Conservation (phyloP, 2,329 filamentous ascomycete genomes). For the Nothophaeocryptopus gaeumannii region DNA sequence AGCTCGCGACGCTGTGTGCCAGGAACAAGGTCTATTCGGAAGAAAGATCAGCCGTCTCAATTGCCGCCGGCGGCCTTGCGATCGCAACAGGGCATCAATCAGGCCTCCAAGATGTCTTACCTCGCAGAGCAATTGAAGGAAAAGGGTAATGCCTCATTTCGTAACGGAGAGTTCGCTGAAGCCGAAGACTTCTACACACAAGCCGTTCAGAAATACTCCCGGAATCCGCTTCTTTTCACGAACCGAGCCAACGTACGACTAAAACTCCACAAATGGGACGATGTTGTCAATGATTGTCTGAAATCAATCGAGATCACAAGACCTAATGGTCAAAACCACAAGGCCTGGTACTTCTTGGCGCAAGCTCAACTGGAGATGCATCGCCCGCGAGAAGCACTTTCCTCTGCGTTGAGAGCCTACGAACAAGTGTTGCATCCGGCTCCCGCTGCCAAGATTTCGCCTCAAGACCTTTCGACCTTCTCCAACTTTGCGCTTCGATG, state of each 20-base stretch:
- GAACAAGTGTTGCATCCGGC: conserved; percentile 48
- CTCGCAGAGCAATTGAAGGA: conserved; percentile 48
- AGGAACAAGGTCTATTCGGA: too few relatives aligned
- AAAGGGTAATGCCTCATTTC: conserved; percentile 63
- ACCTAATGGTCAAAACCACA: conserved; percentile 47
- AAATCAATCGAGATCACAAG: conserved; percentile 67
- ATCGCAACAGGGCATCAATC: too few relatives aligned
- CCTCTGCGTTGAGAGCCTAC: conserved; percentile 70
- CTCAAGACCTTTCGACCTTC: conserved; percentile 44
- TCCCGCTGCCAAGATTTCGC: conserved; percentile 54
- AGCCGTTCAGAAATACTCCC: conserved; percentile 75
- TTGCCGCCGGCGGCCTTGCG: too few relatives aligned
- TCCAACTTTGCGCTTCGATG: conserved; percentile 72
- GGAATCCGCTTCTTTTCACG: conserved; percentile 77
- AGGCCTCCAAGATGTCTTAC: conserved; percentile 24
- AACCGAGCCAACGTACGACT: conserved; percentile 84
- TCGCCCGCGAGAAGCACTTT: conserved; percentile 69
- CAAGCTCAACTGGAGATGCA: conserved; percentile 76
- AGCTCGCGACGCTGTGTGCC: too few relatives aligned
- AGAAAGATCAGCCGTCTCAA: too few relatives aligned
- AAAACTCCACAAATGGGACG: conserved; percentile 69
- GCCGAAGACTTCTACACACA: conserved; percentile 68
- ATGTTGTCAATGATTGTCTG: conserved; percentile 73
- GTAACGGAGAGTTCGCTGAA: conserved; percentile 59
- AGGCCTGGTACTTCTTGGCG: conserved; percentile 78